These are phyloP conservation scores for Venturia carpophila DNA, from an alignment of 2,329 filamentous ascomycete species.

Conservation along the genomic window DNA sequence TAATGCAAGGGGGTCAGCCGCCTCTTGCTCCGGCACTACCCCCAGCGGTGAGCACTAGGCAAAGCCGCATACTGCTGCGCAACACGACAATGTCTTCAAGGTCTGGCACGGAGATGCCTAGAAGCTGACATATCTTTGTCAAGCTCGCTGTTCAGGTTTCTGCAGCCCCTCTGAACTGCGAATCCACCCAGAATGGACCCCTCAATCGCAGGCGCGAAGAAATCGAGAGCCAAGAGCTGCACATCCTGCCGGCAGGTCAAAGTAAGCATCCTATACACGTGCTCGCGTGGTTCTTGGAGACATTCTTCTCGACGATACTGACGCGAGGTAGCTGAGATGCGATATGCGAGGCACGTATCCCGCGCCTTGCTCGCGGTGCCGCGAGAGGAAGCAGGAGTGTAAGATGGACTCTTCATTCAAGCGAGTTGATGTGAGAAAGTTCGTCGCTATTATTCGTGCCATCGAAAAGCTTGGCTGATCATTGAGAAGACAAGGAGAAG, in stretches of 20 bases:
- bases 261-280: background rate
- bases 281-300: background rate
- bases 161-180: background rate
- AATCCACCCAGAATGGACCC: background rate
- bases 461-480: background rate
- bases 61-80: slow-evolving; percentile 17
- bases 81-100: background rate
- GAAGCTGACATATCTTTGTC: slow-evolving; percentile 1
- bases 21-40: background rate
- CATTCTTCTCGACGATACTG: background rate
- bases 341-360: slow-evolving; percentile 20
- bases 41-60: slow-evolving; percentile 14
- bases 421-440: slow-evolving; percentile 18
- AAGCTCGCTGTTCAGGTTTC: background rate
- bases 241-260: slow-evolving; percentile 16
- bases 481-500: background rate
- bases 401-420: slow-evolving; percentile 21
- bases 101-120: background rate
- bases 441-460: background rate
- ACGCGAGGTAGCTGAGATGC: slow-evolving; percentile 18
- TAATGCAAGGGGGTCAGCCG: background rate
- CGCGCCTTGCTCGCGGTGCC: slow-evolving; percentile 19
- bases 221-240: slow-evolving; percentile 15
- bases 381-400: slow-evolving; percentile 19
- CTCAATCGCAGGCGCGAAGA: background rate